These are phyloP conservation scores for Citrus mangshanensis DNA, from an alignment of 345 rosid species.

Conservation along the genomic window DNA sequence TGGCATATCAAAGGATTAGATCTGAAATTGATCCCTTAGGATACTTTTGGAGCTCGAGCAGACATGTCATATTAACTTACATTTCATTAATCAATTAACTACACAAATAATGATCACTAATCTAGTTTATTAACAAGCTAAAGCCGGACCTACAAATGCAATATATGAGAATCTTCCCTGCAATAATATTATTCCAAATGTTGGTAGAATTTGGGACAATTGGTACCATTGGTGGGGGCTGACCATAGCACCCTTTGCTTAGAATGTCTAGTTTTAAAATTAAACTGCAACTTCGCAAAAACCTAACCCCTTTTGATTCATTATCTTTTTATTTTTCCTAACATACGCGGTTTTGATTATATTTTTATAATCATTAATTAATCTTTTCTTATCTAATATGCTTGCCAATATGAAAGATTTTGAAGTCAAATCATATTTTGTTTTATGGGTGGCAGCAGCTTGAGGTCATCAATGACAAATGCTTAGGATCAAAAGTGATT, in stretches of 20 bases:
- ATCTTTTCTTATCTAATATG: not conserved
- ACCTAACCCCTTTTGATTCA: constrained; percentile 8
- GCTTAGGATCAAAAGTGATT: constrained; percentile 10
- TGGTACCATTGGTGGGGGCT: constrained; percentile 44
- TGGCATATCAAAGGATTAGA: constrained; percentile 16
- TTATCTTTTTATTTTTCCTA: constrained; percentile 15
- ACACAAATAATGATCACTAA: constrained; percentile 11
- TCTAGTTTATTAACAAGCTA: constrained; percentile 2
- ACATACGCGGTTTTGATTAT: constrained; percentile 25
- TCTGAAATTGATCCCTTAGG: constrained; percentile 13
- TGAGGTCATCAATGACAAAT: not conserved
- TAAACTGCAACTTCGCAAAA: constrained; percentile 3
- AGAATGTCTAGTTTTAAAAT: constrained; percentile 26
- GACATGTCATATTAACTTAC: constrained; percentile 23
- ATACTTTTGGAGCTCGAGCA: constrained; percentile 5
- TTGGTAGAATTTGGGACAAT: constrained; percentile 41
- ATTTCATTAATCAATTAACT: constrained; percentile 3
- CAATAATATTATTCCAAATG: constrained; percentile 54
- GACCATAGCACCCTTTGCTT: constrained; percentile 20
- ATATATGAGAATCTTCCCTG: constrained; percentile 41
- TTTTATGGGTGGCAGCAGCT: not conserved
- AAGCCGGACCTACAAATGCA: constrained; percentile 26
- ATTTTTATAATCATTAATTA: not conserved
- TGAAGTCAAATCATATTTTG: not conserved
- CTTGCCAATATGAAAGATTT: constrained; percentile 6